Percentiles rank a stretch among this genome's conserved stretches.
Conservation (phyloP, 1,284 basidiomycete genomes). For the Paramarasmius palmivorus region DNA sequence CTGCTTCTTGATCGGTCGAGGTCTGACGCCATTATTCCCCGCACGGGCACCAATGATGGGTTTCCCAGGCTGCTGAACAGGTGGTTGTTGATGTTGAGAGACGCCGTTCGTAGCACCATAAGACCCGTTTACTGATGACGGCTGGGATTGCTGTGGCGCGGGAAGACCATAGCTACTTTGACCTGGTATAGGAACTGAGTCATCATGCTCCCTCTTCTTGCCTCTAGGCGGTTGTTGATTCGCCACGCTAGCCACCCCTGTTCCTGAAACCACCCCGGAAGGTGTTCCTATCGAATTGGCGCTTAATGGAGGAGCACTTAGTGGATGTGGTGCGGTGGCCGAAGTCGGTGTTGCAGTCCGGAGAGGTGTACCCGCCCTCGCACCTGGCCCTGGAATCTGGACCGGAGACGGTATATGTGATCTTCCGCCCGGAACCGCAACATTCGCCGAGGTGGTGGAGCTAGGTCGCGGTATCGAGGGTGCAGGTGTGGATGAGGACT, state of each 20-base stretch:
- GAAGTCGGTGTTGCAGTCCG: slow-evolving; percentile 33
- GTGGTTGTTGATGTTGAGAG: slow-evolving; percentile 14
- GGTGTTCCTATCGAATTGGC: slow-evolving; percentile 15
- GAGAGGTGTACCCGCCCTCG: slow-evolving; percentile 26
- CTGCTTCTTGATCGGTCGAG: slow-evolving; percentile 75
- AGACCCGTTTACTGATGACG: slow-evolving; percentile 8
- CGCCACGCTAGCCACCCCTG: slow-evolving; percentile 20
- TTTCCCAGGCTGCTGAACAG: slow-evolving; percentile 20
- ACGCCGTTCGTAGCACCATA: slow-evolving; percentile 13
- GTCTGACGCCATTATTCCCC: slow-evolving; percentile 54
- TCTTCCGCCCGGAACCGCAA: slow-evolving; percentile 11
- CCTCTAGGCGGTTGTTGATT: slow-evolving; percentile 35
- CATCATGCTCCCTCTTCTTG: slow-evolving; percentile 53
- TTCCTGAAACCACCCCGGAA: background rate
- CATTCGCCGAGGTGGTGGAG: slow-evolving; percentile 22
- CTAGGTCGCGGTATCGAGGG: slow-evolving; percentile 25
- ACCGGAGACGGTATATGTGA: slow-evolving; percentile 22
- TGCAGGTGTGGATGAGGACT: slow-evolving; percentile 26
- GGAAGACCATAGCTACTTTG: slow-evolving; percentile 10
- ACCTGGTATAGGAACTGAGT: slow-evolving; percentile 23
- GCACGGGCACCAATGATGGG: slow-evolving; percentile 51
- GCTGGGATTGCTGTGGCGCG: background rate
- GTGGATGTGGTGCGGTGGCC: slow-evolving; percentile 28
- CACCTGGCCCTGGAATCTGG: slow-evolving; percentile 17
- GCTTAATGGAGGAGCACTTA: slow-evolving; percentile 26